Evolutionary conservation across 495 filamentous ascomycete species (phyloP).

Genomic region (Penicillium cataractarum): DNA sequence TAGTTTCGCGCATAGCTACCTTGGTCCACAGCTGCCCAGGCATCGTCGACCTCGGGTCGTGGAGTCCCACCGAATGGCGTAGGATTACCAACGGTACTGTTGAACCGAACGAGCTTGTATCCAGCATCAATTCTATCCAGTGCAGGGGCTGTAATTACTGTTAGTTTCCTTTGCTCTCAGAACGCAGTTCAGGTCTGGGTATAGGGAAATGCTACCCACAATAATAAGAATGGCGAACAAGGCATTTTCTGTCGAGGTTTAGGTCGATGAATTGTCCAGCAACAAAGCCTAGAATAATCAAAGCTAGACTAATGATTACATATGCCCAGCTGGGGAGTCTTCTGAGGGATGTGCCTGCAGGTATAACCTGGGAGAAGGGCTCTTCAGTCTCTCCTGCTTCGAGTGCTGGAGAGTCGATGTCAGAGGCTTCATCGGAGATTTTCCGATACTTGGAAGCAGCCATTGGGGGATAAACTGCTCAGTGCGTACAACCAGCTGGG

Average conservation of each 20-base stretch:
- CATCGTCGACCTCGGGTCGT: conserved; percentile 1
- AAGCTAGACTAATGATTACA: neutral
- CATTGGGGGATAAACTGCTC: neutral
- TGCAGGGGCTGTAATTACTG: neutral
- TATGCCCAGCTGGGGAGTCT: neutral
- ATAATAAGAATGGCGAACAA: conserved; percentile 1
- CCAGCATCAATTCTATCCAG: neutral
- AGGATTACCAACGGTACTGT: conserved; percentile 4
- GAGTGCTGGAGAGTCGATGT: neutral
- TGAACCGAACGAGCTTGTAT: neutral
- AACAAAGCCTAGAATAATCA: neutral
- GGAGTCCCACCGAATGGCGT: conserved; percentile 3
- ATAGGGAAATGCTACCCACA: neutral
- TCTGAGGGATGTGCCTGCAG: neutral
- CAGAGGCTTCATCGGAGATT: conserved; percentile 3
- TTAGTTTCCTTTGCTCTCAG: neutral
- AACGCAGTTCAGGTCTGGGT: neutral
- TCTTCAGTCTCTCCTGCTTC: conserved; percentile 2
- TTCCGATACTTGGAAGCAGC: conserved; percentile 2
- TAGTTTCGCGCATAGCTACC: neutral
- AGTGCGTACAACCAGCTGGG: neutral
- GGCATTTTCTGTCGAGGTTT: neutral
- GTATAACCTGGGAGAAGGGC: neutral
- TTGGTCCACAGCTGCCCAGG: conserved; percentile 5
- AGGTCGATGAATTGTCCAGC: conserved; percentile 2